Conservation (phyloP, 1,284 basidiomycete species). For the Rhodotorula sp. region DNA sequence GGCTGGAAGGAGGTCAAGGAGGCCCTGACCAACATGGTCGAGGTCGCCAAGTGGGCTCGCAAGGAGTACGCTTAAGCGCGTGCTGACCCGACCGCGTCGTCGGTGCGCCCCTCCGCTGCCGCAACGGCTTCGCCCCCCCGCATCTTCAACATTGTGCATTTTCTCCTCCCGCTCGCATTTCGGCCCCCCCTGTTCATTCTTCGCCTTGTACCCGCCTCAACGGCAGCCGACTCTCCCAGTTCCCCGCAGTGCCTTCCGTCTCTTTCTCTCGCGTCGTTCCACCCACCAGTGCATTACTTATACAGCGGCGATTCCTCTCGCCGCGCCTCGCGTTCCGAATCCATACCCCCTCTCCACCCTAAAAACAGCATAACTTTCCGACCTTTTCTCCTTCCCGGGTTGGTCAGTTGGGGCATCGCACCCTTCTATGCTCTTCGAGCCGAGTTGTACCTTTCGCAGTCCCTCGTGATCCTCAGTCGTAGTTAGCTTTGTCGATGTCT, state of each 20-base stretch:
- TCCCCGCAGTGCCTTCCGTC: not conserved
- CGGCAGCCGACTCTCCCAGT: constrained; percentile 6
- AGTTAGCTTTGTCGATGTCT: constrained; percentile 11
- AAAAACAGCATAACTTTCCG: not conserved
- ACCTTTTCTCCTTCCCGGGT: not conserved
- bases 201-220: constrained; percentile 17
- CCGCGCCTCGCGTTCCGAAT: constrained; percentile 5
- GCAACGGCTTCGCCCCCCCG: too few relatives aligned
- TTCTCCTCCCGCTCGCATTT: constrained; percentile 15
- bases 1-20: constrained; percentile 91
- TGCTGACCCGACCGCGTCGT: not conserved
- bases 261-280: not conserved
- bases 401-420: constrained; percentile 7
- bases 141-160: not conserved
- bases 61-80: constrained; percentile 20
- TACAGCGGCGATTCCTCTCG: constrained; percentile 28
- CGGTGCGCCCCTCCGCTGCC: not conserved
- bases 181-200: constrained; percentile 2
- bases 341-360: constrained; percentile 9
- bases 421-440: not conserved
- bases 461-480: not conserved
- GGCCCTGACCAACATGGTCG: constrained; percentile 83
- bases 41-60: constrained; percentile 43
- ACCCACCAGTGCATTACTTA: not conserved
- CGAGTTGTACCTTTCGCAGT: not conserved